Evolutionary conservation across 208 protist genomes (phyloP).

Genomic region (Trypanosoma boissoni): DNA sequence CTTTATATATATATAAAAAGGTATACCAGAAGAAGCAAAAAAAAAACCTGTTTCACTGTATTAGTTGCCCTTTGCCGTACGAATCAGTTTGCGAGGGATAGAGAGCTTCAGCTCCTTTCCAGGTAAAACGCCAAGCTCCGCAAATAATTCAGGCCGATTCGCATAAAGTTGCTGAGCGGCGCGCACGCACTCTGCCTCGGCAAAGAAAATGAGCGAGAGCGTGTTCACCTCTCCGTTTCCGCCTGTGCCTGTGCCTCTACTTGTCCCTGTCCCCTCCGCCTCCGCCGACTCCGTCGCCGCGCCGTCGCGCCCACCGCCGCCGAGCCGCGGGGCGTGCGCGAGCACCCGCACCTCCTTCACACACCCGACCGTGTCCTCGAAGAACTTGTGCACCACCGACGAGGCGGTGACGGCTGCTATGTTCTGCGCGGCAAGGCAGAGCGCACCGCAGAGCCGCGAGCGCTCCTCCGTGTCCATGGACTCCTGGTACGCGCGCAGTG

Average conservation of each 20-base stretch:
- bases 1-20: too few species aligned
- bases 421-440: conserved; percentile 58
- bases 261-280: not conserved
- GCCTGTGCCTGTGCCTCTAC: not conserved
- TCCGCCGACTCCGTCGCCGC: not conserved
- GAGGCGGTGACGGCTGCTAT: conserved; percentile 27
- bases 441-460: conserved; percentile 38
- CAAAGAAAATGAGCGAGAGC: conserved; percentile 76
- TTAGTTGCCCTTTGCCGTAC: not conserved
- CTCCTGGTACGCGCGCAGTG: conserved; percentile 66
- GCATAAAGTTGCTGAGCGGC: conserved; percentile 28
- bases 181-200: conserved; percentile 56
- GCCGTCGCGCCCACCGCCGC: not conserved
- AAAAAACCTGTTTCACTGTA: not conserved
- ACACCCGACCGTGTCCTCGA: conserved; percentile 61
- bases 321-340: not conserved
- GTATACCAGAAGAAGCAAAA: too few species aligned
- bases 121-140: conserved; percentile 26
- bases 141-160: conserved; percentile 29
- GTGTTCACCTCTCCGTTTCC: conserved; percentile 13
- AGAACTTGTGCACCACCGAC: conserved; percentile 45
- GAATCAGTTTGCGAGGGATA: conserved; percentile 47
- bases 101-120: conserved; percentile 63
- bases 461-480: conserved; percentile 47
- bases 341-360: conserved; percentile 64